These are phyloP conservation scores for Didymella lethalis DNA, from an alignment of 2,329 filamentous ascomycete genomes.

Conservation along the genomic window DNA sequence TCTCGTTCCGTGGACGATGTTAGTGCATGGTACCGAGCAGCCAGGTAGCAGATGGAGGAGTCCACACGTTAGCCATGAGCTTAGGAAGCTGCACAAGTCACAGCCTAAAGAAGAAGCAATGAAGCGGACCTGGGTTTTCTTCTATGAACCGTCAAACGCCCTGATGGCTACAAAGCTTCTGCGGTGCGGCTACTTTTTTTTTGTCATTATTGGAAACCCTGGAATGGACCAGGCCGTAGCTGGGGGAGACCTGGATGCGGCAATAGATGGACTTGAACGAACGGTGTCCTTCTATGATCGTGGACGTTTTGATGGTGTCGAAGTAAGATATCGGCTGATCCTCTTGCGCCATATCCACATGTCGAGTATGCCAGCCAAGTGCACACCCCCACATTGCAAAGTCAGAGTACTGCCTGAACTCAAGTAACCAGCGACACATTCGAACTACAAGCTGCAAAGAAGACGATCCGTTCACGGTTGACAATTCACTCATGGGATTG, in stretches of 20 bases:
- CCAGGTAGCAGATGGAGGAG: not conserved
- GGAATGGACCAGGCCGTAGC: not conserved
- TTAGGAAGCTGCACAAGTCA: not conserved
- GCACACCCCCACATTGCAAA: not conserved
- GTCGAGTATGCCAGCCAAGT: not conserved
- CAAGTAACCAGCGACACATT: slow-evolving; percentile 23
- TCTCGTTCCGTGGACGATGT: not conserved
- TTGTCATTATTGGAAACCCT: too few relatives aligned
- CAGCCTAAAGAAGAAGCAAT: not conserved
- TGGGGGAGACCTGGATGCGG: too few relatives aligned
- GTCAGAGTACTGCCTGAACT: slow-evolving; percentile 1
- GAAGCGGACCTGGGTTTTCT: not conserved
- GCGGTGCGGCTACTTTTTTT: too few relatives aligned
- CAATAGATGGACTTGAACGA: not conserved
- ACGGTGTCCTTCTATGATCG: not conserved
- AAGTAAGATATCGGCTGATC: not conserved
- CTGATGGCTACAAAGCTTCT: too few relatives aligned
- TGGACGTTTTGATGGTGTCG: not conserved
- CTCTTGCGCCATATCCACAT: not conserved
- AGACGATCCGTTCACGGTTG: slow-evolving; percentile 11
- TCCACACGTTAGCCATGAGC: not conserved
- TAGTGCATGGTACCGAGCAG: not conserved
- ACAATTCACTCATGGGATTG: not conserved
- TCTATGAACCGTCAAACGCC: too few relatives aligned
- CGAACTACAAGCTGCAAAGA: slow-evolving; percentile 19